Conservation (phyloP, 345 rosid genomes). For the Eucalyptus leucophloia region DNA sequence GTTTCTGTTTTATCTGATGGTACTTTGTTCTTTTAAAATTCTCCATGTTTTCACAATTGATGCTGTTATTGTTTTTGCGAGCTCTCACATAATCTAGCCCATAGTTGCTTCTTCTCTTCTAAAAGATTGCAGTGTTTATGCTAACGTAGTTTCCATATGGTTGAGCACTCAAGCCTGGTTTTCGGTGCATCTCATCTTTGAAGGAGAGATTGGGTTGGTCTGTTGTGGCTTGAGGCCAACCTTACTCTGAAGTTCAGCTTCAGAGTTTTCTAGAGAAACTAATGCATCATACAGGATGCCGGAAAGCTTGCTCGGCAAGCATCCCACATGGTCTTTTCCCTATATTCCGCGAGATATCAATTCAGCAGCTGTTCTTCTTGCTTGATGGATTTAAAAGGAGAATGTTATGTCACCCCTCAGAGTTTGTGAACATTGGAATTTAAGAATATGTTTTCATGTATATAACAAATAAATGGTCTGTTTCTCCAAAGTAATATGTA, state of each 20-base stretch:
- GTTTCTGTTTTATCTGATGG: not conserved
- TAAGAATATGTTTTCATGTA: not conserved
- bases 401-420: not conserved
- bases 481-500: not conserved
- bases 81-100: not conserved
- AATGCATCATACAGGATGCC: not conserved
- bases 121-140: not conserved
- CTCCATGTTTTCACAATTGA: not conserved
- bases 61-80: not conserved
- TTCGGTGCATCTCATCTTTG: not conserved
- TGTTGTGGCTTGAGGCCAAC: not conserved
- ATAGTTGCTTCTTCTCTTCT: not conserved
- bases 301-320: not conserved
- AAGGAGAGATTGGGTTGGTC: not conserved
- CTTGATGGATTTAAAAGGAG: not conserved
- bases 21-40: not conserved
- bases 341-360: not conserved
- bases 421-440: not conserved
- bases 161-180: not conserved
- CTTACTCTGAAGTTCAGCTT: not conserved
- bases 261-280: not conserved
- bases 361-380: not conserved
- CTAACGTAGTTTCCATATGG: not conserved
- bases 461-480: not conserved
- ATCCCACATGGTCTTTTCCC: not conserved